phyloP scores from a whole-genome alignment of 768 basidiomycete species.

The Phaffia australis region DNA sequence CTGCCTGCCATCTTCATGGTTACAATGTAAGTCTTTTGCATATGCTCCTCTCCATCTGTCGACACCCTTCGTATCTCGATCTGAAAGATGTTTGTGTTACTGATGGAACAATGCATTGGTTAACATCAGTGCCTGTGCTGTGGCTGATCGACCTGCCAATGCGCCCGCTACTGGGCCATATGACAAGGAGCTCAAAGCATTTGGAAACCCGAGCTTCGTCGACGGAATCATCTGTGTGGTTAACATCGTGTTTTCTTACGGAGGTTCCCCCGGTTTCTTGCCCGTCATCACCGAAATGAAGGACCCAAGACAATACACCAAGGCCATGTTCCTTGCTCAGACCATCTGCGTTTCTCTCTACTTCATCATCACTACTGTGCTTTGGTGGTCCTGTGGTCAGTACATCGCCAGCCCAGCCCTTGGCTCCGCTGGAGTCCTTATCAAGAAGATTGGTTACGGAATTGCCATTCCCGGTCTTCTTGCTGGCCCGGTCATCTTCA shows the following conservation, averaged over 20 bases:
- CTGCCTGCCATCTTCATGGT: conserved; percentile 28
- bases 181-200: conserved; percentile 30
- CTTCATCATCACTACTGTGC: conserved; percentile 18
- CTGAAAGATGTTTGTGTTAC: conserved; percentile 1
- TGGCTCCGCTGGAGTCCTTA: conserved; percentile 31
- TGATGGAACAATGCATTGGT: too few species aligned
- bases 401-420: conserved; percentile 33
- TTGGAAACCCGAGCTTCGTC: conserved; percentile 28
- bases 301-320: conserved; percentile 35
- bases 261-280: conserved; percentile 26
- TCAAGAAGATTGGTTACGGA: conserved; percentile 32
- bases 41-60: background rate
- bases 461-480: conserved; percentile 30
- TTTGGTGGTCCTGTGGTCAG: conserved; percentile 23
- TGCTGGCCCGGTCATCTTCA: conserved; percentile 25
- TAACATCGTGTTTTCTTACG: conserved; percentile 36
- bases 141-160: conserved; percentile 29
- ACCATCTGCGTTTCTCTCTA: conserved; percentile 30
- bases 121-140: conserved; percentile 21
- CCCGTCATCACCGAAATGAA: conserved; percentile 38
- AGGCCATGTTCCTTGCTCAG: conserved; percentile 32
- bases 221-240: conserved; percentile 36
- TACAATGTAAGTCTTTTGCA: conserved; percentile 27
- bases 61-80: background rate
- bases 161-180: conserved; percentile 30